Percentiles rank a stretch among this genome's conserved stretches.
These are phyloP conservation scores for Globisporangium cystogenes DNA, from an alignment of 352 stramenopile species.

Conservation along the genomic window DNA sequence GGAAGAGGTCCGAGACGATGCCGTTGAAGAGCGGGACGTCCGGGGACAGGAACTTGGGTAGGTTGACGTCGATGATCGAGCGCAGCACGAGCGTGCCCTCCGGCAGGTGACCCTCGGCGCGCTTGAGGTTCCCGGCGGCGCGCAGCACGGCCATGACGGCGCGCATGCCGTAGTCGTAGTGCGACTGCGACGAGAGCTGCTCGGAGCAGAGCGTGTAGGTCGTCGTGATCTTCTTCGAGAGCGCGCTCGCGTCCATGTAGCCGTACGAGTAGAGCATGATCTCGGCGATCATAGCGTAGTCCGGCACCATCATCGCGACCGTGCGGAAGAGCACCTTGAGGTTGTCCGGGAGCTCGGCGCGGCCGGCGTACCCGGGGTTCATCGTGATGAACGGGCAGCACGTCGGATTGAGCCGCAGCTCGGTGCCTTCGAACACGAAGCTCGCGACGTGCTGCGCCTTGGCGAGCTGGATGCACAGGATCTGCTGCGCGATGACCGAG, in stretches of 20 bases:
- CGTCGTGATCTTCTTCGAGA: slow-evolving; percentile 94
- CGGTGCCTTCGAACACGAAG: slow-evolving; percentile 91
- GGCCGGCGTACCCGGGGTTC: slow-evolving; percentile 88
- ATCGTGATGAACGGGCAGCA: slow-evolving; percentile 93
- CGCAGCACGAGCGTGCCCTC: slow-evolving; percentile 89
- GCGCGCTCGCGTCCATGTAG: slow-evolving; percentile 84
- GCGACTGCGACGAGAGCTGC: slow-evolving; percentile 92
- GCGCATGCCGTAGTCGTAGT: slow-evolving; percentile 96
- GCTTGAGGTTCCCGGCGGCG: slow-evolving; percentile 89
- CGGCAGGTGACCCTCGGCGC: slow-evolving; percentile 66
- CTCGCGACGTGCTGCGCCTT: slow-evolving; percentile 68
- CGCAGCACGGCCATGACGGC: slow-evolving; percentile 93
- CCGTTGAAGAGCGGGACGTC: slow-evolving; percentile 93
- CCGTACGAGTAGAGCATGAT: slow-evolving; percentile 94
- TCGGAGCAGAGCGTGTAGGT: slow-evolving; percentile 93
- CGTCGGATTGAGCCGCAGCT: slow-evolving; percentile 86
- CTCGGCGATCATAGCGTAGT: slow-evolving; percentile 93
- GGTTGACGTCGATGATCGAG: slow-evolving; percentile 93
- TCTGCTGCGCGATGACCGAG: slow-evolving; percentile 91
- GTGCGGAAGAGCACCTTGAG: slow-evolving; percentile 91
- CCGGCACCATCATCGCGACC: slow-evolving; percentile 93
- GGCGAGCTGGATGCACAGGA: slow-evolving; percentile 88
- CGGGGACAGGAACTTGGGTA: slow-evolving; percentile 92
- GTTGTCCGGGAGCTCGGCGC: slow-evolving; percentile 90
- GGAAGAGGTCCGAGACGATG: slow-evolving; percentile 93